Base-by-base conservation (phyloP, 208 protist species). In the Balamuthia mandrillaris region DNA sequence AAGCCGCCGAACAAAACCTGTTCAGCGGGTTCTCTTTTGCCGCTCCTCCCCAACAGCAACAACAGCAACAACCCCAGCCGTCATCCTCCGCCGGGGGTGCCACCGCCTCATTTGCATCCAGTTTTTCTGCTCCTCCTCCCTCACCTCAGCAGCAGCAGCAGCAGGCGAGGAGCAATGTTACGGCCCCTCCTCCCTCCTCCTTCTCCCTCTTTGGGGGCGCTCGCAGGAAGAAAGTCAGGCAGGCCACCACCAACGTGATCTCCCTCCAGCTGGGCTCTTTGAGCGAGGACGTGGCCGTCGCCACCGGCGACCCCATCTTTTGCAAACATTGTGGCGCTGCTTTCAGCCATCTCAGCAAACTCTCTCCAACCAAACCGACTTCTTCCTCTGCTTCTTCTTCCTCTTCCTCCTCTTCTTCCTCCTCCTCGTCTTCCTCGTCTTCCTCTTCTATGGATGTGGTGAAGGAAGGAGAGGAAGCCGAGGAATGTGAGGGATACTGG, bases 241-340 rank as follows among this genome's bases (percentile, higher is more conserved):
- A 82, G 52, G 75, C 75, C 75, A 82, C 60, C 51, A 82, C 75
- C 1, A 82, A 82, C 31, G 75, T 82, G 1, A 65, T 82, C 35
- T 65, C 75, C n/a, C 27, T 82, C 54, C 1, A 60, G 54, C 31
- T 82, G 49, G 75, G 75, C 49, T 49, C 49, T 7, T 33, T 82
- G 18, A 65, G 51, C 1, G 33, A 82, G 21, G 75, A 82, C 51
- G 75, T 82, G 35, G 10, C 45, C 1, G 21, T 82, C 7, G 75
- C 75, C 7, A 82, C 75, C 3, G 75, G 70, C 42, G 70, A 79
- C 18, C 70, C 70, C 1, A 33, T 79, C 16, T 79, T 79, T 47
- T 79, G 70, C 42, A 2, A 1, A 1, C 21, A 79, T 21, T 79
- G 70, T 21, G 31, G 42, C 10, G 49, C 70, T 1, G 70, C 70